Conservation (phyloP, 257 asterid genomes). For the Craterostigma plantagineum region DNA sequence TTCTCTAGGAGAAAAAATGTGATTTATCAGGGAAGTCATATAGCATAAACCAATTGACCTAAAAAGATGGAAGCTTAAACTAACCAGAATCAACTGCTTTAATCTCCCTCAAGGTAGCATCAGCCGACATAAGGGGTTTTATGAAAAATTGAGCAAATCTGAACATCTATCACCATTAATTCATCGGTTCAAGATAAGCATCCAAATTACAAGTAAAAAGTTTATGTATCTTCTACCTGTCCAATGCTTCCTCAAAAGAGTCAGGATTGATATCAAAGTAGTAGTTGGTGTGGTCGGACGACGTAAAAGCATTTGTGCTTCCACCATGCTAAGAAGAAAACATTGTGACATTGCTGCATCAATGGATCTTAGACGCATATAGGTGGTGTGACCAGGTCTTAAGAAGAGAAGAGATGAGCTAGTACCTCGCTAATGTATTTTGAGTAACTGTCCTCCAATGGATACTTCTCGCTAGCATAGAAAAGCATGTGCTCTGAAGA, state of each 20-base stretch:
- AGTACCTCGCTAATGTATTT: slow-evolving; percentile 75
- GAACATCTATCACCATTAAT: slow-evolving; percentile 13
- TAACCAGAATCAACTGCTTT: slow-evolving; percentile 97
- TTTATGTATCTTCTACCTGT: slow-evolving; percentile 35
- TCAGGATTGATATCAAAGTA: slow-evolving; percentile 82
- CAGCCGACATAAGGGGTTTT: slow-evolving; percentile 91
- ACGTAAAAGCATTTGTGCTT: slow-evolving; percentile 89
- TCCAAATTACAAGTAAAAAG: background rate
- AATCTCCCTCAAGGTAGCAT: slow-evolving; percentile 89
- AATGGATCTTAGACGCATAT: no score
- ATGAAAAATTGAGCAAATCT: slow-evolving; percentile 90
- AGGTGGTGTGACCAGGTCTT: no score
- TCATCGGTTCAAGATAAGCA: slow-evolving; percentile 1
- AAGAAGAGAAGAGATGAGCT: slow-evolving; percentile 1
- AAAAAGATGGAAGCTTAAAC: slow-evolving; percentile 12
- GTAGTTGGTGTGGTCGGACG: slow-evolving; percentile 75
- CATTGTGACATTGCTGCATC: no score
- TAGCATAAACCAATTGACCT: slow-evolving; percentile 7
- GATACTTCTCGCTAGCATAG: slow-evolving; percentile 95
- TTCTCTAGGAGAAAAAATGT: slow-evolving; percentile 33
- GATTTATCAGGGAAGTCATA: slow-evolving; percentile 13
- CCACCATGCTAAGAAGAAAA: slow-evolving; percentile 65
- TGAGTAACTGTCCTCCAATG: slow-evolving; percentile 86
- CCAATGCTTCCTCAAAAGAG: slow-evolving; percentile 81
- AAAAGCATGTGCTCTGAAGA: slow-evolving; percentile 90